Conservation (phyloP, 139 green algal genomes). For the Zygnema circumcarinatum region DNA sequence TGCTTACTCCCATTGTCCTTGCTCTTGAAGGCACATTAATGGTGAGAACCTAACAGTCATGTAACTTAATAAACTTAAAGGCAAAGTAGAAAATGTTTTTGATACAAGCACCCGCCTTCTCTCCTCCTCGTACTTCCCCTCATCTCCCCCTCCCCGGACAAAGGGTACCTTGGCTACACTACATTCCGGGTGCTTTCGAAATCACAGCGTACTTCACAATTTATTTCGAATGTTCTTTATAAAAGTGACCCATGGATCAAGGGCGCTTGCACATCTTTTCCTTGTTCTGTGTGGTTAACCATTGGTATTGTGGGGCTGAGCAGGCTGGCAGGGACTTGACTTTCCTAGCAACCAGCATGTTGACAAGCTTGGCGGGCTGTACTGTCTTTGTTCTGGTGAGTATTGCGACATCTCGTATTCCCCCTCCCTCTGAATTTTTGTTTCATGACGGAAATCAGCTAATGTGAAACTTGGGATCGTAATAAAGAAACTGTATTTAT, state of each 20-base stretch:
- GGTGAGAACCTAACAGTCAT: slow-evolving; percentile 12
- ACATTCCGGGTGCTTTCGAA: neutral
- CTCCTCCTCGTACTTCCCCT: no score
- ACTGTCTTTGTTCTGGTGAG: slow-evolving; percentile 7
- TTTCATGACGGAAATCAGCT: no score
- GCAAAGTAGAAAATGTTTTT: neutral
- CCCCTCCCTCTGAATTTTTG: neutral
- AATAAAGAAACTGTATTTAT: neutral
- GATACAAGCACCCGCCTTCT: neutral
- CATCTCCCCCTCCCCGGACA: neutral
- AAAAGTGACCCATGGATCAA: no score
- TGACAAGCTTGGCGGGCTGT: slow-evolving; percentile 19
- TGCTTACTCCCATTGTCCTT: slow-evolving; percentile 40
- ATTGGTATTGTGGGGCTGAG: slow-evolving; percentile 14
- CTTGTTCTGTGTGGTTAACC: no score
- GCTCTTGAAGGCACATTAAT: slow-evolving; percentile 30
- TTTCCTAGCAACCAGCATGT: slow-evolving; percentile 24
- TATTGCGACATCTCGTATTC: slow-evolving; percentile 1
- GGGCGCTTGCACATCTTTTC: no score
- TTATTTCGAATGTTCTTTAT: no score
- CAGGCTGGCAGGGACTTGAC: slow-evolving; percentile 40
- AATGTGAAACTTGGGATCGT: no score
- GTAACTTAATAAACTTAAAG: neutral
- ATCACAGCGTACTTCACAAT: no score
- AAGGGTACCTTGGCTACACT: neutral